These are phyloP conservation scores for Mrakia gelida DNA, from an alignment of 768 basidiomycete genomes.

Conservation along the genomic window DNA sequence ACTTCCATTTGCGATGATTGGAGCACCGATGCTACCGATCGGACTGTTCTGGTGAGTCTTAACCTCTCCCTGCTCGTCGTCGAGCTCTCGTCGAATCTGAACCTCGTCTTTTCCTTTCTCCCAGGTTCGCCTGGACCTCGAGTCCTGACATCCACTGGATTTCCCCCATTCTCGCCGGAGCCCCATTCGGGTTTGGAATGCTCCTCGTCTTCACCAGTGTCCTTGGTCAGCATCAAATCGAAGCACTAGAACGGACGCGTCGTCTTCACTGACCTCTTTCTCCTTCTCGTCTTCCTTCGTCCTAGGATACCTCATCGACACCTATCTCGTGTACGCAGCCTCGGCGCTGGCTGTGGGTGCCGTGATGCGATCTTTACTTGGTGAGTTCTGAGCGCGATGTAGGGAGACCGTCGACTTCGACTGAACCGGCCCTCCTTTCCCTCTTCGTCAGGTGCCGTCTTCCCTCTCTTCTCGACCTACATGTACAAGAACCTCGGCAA, in stretches of 20 bases:
- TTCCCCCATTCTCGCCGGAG: constrained; percentile 60
- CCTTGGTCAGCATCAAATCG: neutral
- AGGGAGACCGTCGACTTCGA: too few relatives aligned
- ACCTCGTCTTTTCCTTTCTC: too few relatives aligned
- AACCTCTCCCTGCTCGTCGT: too few relatives aligned
- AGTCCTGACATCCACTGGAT: constrained; percentile 57
- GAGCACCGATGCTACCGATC: constrained; percentile 43
- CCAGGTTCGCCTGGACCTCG: constrained; percentile 56
- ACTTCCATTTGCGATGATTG: constrained; percentile 44
- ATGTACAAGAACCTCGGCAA: constrained; percentile 56
- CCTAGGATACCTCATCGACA: constrained; percentile 65
- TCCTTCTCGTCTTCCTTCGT: constrained; percentile 53
- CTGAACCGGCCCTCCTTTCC: too few relatives aligned
- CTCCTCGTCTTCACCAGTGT: neutral
- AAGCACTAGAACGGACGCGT: neutral
- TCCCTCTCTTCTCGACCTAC: constrained; percentile 50
- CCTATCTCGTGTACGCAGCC: constrained; percentile 46
- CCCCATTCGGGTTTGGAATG: neutral
- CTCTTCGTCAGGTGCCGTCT: constrained; percentile 53
- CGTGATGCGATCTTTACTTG: constrained; percentile 60
- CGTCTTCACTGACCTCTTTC: too few relatives aligned
- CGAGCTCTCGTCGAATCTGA: too few relatives aligned
- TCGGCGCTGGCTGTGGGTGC: constrained; percentile 66
- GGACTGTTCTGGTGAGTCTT: constrained; percentile 17
- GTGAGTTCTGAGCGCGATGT: too few relatives aligned